phyloP scores from a whole-genome alignment of 495 filamentous ascomycete species.

The Umbilicaria muhlenbergii region DNA sequence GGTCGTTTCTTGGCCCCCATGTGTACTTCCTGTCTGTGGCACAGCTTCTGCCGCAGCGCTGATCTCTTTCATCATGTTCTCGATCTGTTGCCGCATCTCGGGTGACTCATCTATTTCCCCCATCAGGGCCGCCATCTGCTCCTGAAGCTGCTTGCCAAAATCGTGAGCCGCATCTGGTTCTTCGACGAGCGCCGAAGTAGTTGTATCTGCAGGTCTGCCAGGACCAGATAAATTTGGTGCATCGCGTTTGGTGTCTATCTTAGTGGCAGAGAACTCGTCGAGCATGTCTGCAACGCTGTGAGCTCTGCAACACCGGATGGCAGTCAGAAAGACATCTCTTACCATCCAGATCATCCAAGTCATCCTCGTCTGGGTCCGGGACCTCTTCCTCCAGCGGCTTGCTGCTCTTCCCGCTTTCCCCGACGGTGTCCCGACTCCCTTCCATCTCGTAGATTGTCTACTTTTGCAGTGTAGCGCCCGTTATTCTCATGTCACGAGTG shows the following conservation, averaged over 20 bases:
- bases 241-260: slow-evolving; percentile 28
- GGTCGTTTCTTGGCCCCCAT: slow-evolving; percentile 4
- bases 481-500: no score
- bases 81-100: slow-evolving; percentile 76
- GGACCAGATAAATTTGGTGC: slow-evolving; percentile 21
- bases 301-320: no score
- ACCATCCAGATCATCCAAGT: slow-evolving; percentile 89
- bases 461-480: no score
- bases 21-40: neutral
- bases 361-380: slow-evolving; percentile 68
- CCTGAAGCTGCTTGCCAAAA: slow-evolving; percentile 71
- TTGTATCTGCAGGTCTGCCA: slow-evolving; percentile 17
- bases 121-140: slow-evolving; percentile 61
- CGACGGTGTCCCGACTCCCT: no score
- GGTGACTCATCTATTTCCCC: slow-evolving; percentile 52
- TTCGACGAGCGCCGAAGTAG: slow-evolving; percentile 3
- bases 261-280: slow-evolving; percentile 62
- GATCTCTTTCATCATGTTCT: slow-evolving; percentile 68
- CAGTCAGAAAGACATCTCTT: slow-evolving; percentile 4
- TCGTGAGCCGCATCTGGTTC: slow-evolving; percentile 28
- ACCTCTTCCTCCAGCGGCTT: slow-evolving; percentile 24
- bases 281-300: slow-evolving; percentile 51
- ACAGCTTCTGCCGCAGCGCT: slow-evolving; percentile 25
- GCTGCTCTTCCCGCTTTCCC: no score
- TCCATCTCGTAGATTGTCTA: no score